Base-by-base conservation (phyloP, 139 green algal species). In the Picochlorum sp. region DNA sequence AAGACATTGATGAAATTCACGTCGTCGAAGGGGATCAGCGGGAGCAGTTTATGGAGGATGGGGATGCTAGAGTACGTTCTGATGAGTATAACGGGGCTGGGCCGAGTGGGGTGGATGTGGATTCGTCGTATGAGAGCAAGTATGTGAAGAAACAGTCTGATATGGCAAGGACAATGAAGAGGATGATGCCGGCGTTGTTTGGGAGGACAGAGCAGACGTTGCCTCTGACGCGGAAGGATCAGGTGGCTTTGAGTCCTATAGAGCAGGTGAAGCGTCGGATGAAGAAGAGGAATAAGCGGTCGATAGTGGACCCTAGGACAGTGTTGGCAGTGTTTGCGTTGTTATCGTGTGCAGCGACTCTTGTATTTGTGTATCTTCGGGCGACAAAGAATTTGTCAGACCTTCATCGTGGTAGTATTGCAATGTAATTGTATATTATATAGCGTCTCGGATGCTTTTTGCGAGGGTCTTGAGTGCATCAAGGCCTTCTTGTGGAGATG, bases 1-100 rank as follows among this genome's bases (percentile, higher is more conserved):
- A 94, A 58, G 87, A 94, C 63, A 94, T 94, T 38, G 87, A 94
- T 50, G 87, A 94, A 71, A 71, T 94, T 18, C 82, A 85, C 51
- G 85, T 94, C 1, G 72, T 83, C 3, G 87, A 94, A 80, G 85
- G 78, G 56, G 21, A 69, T 13, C 18, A 44, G n/a, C n/a, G 11
- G 47, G n/a, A 54, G 47, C 16, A 54, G 11, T 23, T 54, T 54
- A 54, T 41, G 34, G 34, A 41, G 15, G n/a, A 38, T 20, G 21
- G 23, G 15, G 13, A 5, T n/a, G 4, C 10, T 34, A 18, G 51
- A 59, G 15, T 31, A 38, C 26, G n/a, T 34, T 20, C 23, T 31
- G 23, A n/a, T 38, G 51, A 59, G 9, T 34, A 34, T 38, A 59
- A 20, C 14, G 20, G n/a, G 23, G 51, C n/a, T 34, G 13, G 23